Conservation (phyloP, 441 rosid species). For the Jatropha multifida region DNA sequence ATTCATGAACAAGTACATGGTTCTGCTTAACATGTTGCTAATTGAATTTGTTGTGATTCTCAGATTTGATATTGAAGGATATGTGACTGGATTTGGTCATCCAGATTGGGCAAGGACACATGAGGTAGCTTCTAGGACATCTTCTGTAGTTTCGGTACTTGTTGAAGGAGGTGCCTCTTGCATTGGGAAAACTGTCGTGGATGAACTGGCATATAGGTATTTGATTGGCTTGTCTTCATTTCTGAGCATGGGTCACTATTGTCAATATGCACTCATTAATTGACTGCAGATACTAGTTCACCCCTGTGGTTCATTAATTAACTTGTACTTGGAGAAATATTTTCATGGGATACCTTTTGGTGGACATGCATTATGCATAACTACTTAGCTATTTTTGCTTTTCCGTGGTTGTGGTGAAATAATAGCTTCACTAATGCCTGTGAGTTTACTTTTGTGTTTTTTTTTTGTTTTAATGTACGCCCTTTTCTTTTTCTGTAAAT, state of each 20-base stretch:
- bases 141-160: slow-evolving; percentile 64
- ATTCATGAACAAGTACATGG: background rate
- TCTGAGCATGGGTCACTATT: background rate
- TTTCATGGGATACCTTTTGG: background rate
- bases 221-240: background rate
- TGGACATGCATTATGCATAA: no score
- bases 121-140: slow-evolving; percentile 62
- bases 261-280: background rate
- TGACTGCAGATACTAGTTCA: background rate
- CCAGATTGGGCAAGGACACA: slow-evolving; percentile 91
- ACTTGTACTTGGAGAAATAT: background rate
- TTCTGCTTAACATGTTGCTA: background rate
- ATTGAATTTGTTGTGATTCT: slow-evolving; percentile 17
- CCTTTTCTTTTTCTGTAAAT: slow-evolving; percentile 19
- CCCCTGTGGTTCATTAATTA: background rate
- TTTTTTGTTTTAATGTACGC: slow-evolving; percentile 5
- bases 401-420: background rate
- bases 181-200: slow-evolving; percentile 88
- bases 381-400: background rate
- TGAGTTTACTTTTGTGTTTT: background rate
- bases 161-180: slow-evolving; percentile 98
- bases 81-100: slow-evolving; percentile 93
- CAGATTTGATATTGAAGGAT: slow-evolving; percentile 85
- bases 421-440: background rate
- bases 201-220: slow-evolving; percentile 81